These are phyloP conservation scores for Silene uniflora DNA, from an alignment of 148 eudicot species.

Conservation along the genomic window DNA sequence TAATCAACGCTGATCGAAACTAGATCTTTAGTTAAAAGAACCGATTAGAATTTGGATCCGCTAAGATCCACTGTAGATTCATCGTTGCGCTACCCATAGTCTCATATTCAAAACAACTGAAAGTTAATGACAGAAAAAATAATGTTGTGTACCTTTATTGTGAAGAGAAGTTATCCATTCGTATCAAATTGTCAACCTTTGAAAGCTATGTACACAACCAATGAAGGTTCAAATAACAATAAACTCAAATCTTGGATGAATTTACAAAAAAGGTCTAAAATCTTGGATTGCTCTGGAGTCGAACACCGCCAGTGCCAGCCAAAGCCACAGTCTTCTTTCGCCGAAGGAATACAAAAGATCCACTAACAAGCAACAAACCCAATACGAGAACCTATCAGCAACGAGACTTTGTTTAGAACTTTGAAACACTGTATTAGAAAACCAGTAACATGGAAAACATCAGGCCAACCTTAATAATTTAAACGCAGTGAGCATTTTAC, in stretches of 20 bases:
- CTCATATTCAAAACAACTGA: too few species aligned
- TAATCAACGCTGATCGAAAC: too few species aligned
- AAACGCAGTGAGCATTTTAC: background rate
- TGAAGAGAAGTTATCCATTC: background rate
- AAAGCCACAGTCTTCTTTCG: conserved; percentile 24
- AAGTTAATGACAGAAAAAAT: background rate
- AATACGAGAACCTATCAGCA: conserved; percentile 28
- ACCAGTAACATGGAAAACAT: background rate
- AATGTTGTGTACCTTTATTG: background rate
- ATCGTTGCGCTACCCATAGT: too few species aligned
- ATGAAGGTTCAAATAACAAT: background rate
- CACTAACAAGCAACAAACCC: conserved; percentile 32
- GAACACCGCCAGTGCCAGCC: conserved; percentile 18
- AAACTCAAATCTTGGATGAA: background rate
- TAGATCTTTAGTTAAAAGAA: too few species aligned
- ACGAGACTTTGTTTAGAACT: background rate
- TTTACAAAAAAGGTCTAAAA: conserved; percentile 15
- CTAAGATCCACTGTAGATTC: too few species aligned
- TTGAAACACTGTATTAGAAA: background rate
- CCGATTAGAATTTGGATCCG: too few species aligned
- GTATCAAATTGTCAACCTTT: background rate
- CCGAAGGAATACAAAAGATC: conserved; percentile 30
- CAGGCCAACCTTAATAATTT: background rate
- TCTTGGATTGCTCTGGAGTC: conserved; percentile 23
- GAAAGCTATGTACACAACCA: background rate